Base-by-base conservation (phyloP, 2,329 filamentous ascomycete genomes). In the Fusarium nanum region DNA sequence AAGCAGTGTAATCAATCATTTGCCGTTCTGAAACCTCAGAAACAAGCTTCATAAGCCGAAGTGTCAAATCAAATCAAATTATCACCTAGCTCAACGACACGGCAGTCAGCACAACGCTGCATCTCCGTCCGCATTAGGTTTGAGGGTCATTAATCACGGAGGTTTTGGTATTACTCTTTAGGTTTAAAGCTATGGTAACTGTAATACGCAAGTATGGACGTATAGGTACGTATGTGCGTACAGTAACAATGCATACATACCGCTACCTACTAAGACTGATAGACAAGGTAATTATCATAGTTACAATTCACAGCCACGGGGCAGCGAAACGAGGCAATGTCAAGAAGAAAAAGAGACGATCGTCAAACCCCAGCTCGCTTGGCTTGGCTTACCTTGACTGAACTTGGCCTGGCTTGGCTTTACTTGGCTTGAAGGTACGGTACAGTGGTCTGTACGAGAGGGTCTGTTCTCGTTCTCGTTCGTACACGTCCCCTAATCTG, bases 381-480 rank as follows among this genome's bases (percentile, higher is more conserved):
- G 50, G 53, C 53, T 45, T 40, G 28, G 23, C 49, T 22, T 44
- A 37, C 34, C 34, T n/a, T 37, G 34, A 37, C 34, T 37, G 9
- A 37, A 37, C 34, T 37, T 37, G 50, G 53, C 53, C 44, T 40
- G 28, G n/a, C 49, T 22, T 44, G 14, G 25, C 52, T 40, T 30
- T 23, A 47, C 48, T 37, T 50, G 48, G 28, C 16, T 34, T 40
- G 9, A 47, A 44, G 22, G 41, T 44, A n/a, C 3, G 14, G 32
- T 34, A 34, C 11, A 6, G 28, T 28, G 6, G 6, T 28, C 32
- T 11, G 32, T 37, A 44, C 41, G 41, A 25, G 41, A 44, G 41
- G 45, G 47, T 45, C 28, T 59, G 16, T 44, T 37, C 52, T 71
- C 60, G 69, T 55, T 65, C 60, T 73, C 69, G 71, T 27, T 40